A percentile compares a stretch with the other conserved stretches of the same genome.
phyloP scores from a whole-genome alignment of 164 flowering plant genomes.

The Stephania japonica region DNA sequence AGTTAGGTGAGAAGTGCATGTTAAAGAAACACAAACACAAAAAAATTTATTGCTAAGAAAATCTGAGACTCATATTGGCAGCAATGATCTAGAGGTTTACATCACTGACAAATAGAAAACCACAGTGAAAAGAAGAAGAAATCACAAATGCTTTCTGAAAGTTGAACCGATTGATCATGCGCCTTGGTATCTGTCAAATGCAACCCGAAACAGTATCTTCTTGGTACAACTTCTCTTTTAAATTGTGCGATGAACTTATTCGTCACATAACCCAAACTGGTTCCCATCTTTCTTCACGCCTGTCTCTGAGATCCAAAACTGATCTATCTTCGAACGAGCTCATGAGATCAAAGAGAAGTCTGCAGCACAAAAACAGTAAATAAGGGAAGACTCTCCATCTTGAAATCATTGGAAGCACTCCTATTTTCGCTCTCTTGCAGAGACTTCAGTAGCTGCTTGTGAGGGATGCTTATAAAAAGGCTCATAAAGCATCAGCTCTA shows the following conservation, averaged over 20 bases:
- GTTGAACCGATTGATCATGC: neutral
- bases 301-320: too few relatives aligned
- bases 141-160: neutral
- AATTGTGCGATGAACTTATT: neutral
- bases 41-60: neutral
- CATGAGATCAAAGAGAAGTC: neutral
- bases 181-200: neutral
- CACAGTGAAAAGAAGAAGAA: neutral
- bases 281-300: conserved; percentile 1
- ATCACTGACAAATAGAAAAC: neutral
- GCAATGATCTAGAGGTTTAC: neutral
- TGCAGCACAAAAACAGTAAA: neutral
- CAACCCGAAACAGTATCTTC: too few relatives aligned
- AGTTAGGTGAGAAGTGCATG: too few relatives aligned
- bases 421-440: neutral
- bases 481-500: neutral
- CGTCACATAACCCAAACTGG: conserved; percentile 1
- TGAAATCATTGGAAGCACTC: conserved; percentile 5
- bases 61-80: neutral
- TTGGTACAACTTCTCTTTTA: too few relatives aligned
- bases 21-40: too few relatives aligned
- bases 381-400: neutral
- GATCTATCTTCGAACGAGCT: neutral
- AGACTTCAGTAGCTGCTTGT: neutral
- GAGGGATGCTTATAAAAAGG: neutral